Conservation (phyloP, 2,329 filamentous ascomycete species). For the Coniella lustricola region DNA sequence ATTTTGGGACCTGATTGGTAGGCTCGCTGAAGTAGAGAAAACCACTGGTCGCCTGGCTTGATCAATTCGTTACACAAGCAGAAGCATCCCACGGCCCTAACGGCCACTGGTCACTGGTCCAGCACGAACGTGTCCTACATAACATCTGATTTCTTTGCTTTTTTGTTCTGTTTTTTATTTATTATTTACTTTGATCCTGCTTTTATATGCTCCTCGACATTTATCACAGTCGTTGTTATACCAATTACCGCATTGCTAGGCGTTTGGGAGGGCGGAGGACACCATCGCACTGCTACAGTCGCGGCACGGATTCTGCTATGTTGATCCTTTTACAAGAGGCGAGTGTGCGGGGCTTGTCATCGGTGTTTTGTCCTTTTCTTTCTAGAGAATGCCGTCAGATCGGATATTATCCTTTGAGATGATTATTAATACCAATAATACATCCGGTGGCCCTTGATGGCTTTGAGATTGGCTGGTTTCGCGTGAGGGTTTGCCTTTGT, state of each 20-base stretch:
- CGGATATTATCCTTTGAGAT: not conserved
- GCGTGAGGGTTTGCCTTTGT: too few species aligned
- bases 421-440: not conserved
- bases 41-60: slow-evolving; percentile 3
- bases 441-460: not conserved
- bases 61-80: slow-evolving; percentile 1
- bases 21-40: not conserved
- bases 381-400: not conserved
- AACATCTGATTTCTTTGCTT: not conserved
- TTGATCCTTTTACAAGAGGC: not conserved
- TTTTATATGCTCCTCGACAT: too few species aligned
- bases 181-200: not conserved
- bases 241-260: slow-evolving; percentile 17
- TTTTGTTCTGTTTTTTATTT: not conserved
- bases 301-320: slow-evolving; percentile 2
- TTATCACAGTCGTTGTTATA: not conserved
- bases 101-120: too few species aligned
- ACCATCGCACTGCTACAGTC: slow-evolving; percentile 4
- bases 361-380: slow-evolving; percentile 2
- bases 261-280: slow-evolving; percentile 10
- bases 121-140: too few species aligned
- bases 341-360: not conserved
- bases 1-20: too few species aligned
- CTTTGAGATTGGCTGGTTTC: too few species aligned
- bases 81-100: not conserved